Evolutionary conservation across 371 early-diverging fungal species (phyloP).

Genomic region (Lichtheimia corymbifera): DNA sequence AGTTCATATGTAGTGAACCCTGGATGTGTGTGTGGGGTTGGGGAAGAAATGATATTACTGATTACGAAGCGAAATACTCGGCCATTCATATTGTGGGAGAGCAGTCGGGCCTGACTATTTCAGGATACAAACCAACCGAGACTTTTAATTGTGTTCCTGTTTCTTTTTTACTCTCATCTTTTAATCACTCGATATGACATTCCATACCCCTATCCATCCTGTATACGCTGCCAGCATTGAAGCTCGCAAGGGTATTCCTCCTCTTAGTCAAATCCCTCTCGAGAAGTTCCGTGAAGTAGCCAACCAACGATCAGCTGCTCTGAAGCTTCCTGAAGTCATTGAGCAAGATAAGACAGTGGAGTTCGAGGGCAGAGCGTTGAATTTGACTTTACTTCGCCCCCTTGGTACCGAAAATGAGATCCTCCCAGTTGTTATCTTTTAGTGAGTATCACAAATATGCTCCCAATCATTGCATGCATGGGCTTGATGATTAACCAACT

Average conservation of each 20-base stretch:
- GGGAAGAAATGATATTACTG: too few species aligned
- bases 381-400: conserved; percentile 15
- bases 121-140: too few species aligned
- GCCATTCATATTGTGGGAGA: too few species aligned
- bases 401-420: conserved; percentile 13
- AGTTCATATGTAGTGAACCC: too few species aligned
- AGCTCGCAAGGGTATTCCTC: conserved; percentile 3
- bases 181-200: not conserved
- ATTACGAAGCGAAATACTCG: too few species aligned
- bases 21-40: too few species aligned
- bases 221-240: conserved; percentile 12
- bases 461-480: not conserved
- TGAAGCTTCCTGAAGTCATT: conserved; percentile 3
- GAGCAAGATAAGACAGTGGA: conserved; percentile 8
- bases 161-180: too few species aligned
- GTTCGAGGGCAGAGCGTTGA: not conserved
- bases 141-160: too few species aligned
- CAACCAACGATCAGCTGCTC: not conserved
- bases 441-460: conserved; percentile 5
- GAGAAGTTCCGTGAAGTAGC: conserved; percentile 3
- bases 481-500: not conserved
- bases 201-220: conserved; percentile 9
- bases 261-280: not conserved
- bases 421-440: conserved; percentile 20
- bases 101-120: too few species aligned